Evolutionary conservation across 148 eudicot species (phyloP).

Genomic region (Camellia japonica): DNA sequence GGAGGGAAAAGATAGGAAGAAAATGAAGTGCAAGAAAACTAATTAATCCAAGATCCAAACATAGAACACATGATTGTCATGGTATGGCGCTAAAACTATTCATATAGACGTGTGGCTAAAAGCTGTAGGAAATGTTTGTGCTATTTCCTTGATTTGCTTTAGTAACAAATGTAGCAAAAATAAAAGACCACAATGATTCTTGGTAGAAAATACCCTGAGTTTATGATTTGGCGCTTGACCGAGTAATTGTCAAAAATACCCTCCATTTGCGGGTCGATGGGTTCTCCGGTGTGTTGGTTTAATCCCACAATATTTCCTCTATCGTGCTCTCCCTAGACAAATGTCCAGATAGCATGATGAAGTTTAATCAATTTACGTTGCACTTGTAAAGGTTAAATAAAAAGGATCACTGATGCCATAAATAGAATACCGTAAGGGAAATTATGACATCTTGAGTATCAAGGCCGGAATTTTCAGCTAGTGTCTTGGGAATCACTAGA

Average conservation of each 20-base stretch:
- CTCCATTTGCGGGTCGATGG: slow-evolving; percentile 94
- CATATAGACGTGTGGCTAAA: not conserved
- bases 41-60: not conserved
- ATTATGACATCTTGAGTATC: slow-evolving; percentile 91
- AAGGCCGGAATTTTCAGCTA: slow-evolving; percentile 92
- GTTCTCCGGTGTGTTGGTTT: slow-evolving; percentile 79
- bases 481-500: slow-evolving; percentile 87
- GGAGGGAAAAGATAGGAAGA: not conserved
- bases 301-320: slow-evolving; percentile 84
- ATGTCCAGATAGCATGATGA: slow-evolving; percentile 3
- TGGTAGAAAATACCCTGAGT: slow-evolving; percentile 64
- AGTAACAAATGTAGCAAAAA: not conserved
- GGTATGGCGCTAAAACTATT: not conserved
- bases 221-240: slow-evolving; percentile 84
- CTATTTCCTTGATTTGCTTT: not conserved
- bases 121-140: not conserved
- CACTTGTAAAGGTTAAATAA: not conserved
- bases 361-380: not conserved
- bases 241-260: slow-evolving; percentile 94
- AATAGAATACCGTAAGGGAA: slow-evolving; percentile 56
- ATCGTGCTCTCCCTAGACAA: slow-evolving; percentile 84
- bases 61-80: not conserved
- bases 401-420: not conserved
- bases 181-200: not conserved
- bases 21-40: not conserved